Percentiles rank a stretch among this genome's conserved stretches.
Evolutionary conservation across 1,139 yeast species (phyloP).

Genomic region (Suhomyces yuchorum): DNA sequence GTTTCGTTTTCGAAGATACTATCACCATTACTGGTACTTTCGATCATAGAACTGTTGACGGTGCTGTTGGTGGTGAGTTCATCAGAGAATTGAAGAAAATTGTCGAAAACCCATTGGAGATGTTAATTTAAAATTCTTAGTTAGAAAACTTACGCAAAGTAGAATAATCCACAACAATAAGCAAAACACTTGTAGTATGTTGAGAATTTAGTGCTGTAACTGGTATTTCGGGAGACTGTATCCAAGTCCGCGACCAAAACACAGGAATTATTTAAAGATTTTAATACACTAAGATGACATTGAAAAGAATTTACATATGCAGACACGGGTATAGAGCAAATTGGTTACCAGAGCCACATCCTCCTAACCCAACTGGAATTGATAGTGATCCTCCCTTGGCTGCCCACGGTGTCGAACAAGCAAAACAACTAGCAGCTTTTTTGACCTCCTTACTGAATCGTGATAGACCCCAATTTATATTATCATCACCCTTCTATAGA

Average conservation of each 20-base stretch:
- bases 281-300: slow-evolving; percentile 32
- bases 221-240: background rate
- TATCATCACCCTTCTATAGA: slow-evolving; percentile 85
- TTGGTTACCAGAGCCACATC: slow-evolving; percentile 79
- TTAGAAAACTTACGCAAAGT: background rate
- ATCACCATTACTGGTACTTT: slow-evolving; percentile 93
- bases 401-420: slow-evolving; percentile 78
- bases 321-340: slow-evolving; percentile 82
- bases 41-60: slow-evolving; percentile 97
- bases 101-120: slow-evolving; percentile 93
- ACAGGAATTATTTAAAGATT: background rate
- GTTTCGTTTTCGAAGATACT: slow-evolving; percentile 88
- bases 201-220: background rate
- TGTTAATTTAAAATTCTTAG: slow-evolving; percentile 59
- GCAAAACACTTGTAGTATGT: background rate
- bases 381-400: slow-evolving; percentile 82
- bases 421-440: slow-evolving; percentile 67
- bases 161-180: background rate
- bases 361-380: slow-evolving; percentile 77
- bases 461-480: slow-evolving; percentile 61
- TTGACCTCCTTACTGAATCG: slow-evolving; percentile 37
- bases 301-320: slow-evolving; percentile 51
- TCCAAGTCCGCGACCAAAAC: background rate
- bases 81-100: slow-evolving; percentile 89
- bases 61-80: slow-evolving; percentile 97